A percentile compares a stretch with the other conserved stretches of the same genome.
These are phyloP conservation scores for Gaultheria prostrata DNA, from an alignment of 148 eudicot species.

Conservation along the genomic window DNA sequence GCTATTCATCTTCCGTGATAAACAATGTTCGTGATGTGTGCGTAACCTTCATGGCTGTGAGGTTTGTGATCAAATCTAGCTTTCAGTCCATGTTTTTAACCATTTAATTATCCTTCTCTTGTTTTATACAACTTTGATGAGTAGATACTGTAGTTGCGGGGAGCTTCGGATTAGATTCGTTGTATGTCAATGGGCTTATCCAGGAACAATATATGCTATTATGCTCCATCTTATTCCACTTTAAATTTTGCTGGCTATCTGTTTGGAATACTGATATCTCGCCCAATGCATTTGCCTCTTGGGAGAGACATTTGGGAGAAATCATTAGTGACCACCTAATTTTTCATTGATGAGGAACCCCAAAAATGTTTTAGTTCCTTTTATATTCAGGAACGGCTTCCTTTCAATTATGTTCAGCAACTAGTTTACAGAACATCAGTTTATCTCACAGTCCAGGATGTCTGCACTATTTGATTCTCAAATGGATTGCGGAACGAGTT, in stretches of 20 bases:
- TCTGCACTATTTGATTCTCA: neutral
- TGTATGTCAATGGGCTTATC: conserved; percentile 5
- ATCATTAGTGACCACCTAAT: neutral
- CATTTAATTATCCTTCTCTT: neutral
- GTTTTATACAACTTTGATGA: neutral
- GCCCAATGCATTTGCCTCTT: no score
- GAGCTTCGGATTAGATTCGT: neutral
- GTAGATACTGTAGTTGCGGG: neutral
- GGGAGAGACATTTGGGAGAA: no score
- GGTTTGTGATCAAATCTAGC: conserved; percentile 47
- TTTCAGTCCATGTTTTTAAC: neutral
- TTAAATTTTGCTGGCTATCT: neutral
- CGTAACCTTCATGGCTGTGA: conserved; percentile 68
- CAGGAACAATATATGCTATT: neutral
- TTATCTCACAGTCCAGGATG: neutral
- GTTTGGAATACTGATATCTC: neutral
- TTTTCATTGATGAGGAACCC: neutral
- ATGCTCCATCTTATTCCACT: neutral
- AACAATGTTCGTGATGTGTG: conserved; percentile 57
- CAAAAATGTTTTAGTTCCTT: neutral
- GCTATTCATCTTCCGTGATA: conserved; percentile 55
- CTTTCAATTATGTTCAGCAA: neutral
- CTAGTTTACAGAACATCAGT: neutral
- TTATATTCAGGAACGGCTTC: neutral
- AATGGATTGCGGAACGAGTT: neutral